These are phyloP conservation scores for Stellera chamaejasme DNA, from an alignment of 345 rosid species.

Conservation along the genomic window DNA sequence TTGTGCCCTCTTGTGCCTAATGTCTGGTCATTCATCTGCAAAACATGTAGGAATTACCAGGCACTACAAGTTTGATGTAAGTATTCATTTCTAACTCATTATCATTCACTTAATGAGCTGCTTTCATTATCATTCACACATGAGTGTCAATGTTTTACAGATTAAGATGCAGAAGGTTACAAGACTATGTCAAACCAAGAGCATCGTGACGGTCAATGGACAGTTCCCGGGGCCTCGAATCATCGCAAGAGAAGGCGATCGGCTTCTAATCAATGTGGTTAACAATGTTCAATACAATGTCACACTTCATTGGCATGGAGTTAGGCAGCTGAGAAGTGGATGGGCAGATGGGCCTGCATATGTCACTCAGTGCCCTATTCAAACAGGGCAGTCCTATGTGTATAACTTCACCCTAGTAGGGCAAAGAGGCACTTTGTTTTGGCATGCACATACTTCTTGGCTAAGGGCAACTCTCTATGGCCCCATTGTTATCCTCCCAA, in stretches of 20 bases:
- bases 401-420: constrained; percentile 46
- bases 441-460: constrained; percentile 59
- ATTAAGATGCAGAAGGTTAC: constrained; percentile 40
- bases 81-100: not conserved
- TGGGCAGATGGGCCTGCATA: constrained; percentile 46
- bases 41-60: constrained; percentile 23
- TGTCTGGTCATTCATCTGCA: constrained; percentile 3
- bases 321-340: constrained; percentile 30
- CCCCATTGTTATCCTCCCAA: constrained; percentile 45
- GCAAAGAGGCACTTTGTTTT: constrained; percentile 49
- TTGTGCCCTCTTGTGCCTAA: constrained; percentile 3
- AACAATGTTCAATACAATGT: constrained; percentile 61
- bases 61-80: constrained; percentile 35
- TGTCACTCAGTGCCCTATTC: constrained; percentile 35
- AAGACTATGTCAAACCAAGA: constrained; percentile 35
- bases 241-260: constrained; percentile 71
- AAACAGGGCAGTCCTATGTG: constrained; percentile 23
- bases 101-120: not conserved
- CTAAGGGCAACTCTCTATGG: constrained; percentile 37
- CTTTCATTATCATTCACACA: not conserved
- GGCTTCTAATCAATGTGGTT: constrained; percentile 52
- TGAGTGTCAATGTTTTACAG: constrained; percentile 12
- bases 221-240: constrained; percentile 66
- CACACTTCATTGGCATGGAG: constrained; percentile 41
- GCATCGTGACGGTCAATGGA: constrained; percentile 72